Evolutionary conservation across 345 rosid species (phyloP).

Genomic region (Euphorbia peplus): DNA sequence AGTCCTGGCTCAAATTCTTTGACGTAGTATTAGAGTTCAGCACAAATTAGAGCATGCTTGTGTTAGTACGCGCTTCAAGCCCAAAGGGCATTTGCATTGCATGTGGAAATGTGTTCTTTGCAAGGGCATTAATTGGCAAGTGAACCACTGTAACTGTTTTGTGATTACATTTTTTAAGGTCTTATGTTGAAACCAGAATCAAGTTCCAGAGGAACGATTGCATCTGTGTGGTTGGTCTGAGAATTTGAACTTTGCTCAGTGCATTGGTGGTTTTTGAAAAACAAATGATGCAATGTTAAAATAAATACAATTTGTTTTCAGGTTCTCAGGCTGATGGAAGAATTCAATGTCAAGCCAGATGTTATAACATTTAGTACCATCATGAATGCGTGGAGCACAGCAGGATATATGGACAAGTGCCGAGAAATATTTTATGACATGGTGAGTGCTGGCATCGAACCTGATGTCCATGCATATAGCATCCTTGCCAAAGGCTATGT

Average conservation of each 20-base stretch:
- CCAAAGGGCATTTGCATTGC: too few species aligned
- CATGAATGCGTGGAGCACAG: slow-evolving; percentile 74
- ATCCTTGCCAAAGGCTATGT: slow-evolving; percentile 65
- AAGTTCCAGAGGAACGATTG: neutral
- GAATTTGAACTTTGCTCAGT: neutral
- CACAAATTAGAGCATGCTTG: too few species aligned
- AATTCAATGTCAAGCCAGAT: slow-evolving; percentile 52
- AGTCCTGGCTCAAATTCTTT: too few species aligned
- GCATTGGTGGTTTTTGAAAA: neutral
- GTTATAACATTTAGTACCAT: slow-evolving; percentile 62
- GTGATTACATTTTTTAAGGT: neutral
- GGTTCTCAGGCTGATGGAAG: slow-evolving; percentile 59
- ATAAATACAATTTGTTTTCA: slow-evolving; percentile 23
- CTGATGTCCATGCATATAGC: slow-evolving; percentile 55
- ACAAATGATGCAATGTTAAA: neutral
- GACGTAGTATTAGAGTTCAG: too few species aligned
- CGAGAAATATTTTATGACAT: slow-evolving; percentile 56
- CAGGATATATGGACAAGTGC: slow-evolving; percentile 62
- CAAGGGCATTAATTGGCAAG: neutral
- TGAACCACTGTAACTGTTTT: neutral
- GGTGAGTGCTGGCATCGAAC: slow-evolving; percentile 52
- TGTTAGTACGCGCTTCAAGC: too few species aligned
- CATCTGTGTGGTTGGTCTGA: neutral
- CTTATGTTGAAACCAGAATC: neutral
- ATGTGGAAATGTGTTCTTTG: too few species aligned